Conservation (phyloP, 345 rosid genomes). For the Moricandia moricandioides region DNA sequence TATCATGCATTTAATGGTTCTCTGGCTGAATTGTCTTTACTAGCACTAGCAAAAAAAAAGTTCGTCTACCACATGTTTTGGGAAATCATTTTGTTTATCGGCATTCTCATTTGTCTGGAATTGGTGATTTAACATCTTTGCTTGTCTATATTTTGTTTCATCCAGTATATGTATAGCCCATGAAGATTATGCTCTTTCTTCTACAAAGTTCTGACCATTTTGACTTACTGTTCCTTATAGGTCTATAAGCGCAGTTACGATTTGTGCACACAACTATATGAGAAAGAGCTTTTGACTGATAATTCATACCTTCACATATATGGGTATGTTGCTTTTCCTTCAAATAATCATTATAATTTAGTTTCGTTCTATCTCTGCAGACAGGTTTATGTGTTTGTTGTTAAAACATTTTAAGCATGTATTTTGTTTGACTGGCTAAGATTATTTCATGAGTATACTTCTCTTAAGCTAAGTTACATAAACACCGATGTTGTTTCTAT, state of each 20-base stretch:
- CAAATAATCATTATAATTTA: conserved; percentile 6
- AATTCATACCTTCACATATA: conserved; percentile 77
- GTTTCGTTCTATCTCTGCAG: not conserved
- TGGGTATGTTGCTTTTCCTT: conserved; percentile 56
- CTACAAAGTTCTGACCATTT: not conserved
- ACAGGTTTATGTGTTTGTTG: not conserved
- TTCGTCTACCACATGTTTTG: conserved; percentile 1
- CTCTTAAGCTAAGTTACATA: conserved; percentile 1
- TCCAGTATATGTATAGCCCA: not conserved
- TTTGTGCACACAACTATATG: conserved; percentile 80
- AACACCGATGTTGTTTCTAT: not conserved
- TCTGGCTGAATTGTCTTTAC: not conserved
- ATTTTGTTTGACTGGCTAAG: not conserved
- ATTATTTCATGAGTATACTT: not conserved
- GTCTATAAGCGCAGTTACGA: conserved; percentile 85
- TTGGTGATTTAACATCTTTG: conserved; percentile 7
- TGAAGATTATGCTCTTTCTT: not conserved
- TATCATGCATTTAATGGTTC: not conserved
- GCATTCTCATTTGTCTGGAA: conserved; percentile 10
- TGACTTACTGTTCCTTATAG: conserved; percentile 42
- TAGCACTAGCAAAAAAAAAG: not conserved
- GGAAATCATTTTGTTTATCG: conserved; percentile 2
- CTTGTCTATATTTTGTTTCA: conserved; percentile 2
- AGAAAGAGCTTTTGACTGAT: conserved; percentile 83
- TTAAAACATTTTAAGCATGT: not conserved